Conservation (phyloP, 139 green algal species). For the Tetraselmis chui region DNA sequence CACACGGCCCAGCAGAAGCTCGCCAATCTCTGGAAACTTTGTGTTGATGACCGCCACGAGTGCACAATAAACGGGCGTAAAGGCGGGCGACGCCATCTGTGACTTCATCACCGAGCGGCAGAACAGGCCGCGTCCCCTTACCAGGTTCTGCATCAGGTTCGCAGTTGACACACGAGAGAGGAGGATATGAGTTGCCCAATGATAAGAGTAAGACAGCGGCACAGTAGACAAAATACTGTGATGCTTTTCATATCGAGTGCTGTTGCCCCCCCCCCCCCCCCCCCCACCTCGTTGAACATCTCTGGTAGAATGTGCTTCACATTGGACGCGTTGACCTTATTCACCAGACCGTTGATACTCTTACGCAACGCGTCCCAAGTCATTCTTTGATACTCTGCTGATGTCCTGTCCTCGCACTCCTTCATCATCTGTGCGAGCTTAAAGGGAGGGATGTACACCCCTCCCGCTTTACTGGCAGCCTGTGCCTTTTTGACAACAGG, state of each 20-base stretch:
- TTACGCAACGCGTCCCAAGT: slow-evolving; percentile 90
- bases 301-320: slow-evolving; percentile 92
- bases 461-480: slow-evolving; percentile 59
- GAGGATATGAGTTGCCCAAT: no score
- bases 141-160: slow-evolving; percentile 89
- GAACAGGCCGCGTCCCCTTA: slow-evolving; percentile 82
- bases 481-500: slow-evolving; percentile 7
- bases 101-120: slow-evolving; percentile 86
- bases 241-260: no score
- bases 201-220: no score
- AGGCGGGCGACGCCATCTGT: slow-evolving; percentile 83
- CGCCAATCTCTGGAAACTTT: slow-evolving; percentile 85
- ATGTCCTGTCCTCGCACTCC: slow-evolving; percentile 52
- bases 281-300: slow-evolving; percentile 75
- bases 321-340: slow-evolving; percentile 92
- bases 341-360: slow-evolving; percentile 95
- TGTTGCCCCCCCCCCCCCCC: no score
- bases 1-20: slow-evolving; percentile 63
- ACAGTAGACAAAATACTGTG: no score
- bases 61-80: slow-evolving; percentile 83
- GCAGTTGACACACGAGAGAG: no score
- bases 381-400: slow-evolving; percentile 75
- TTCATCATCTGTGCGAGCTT: slow-evolving; percentile 91
- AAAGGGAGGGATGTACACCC: slow-evolving; percentile 96
- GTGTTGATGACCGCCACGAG: slow-evolving; percentile 95